Evolutionary conservation across 768 basidiomycete genomes (phyloP), one percentile per base, ranked within the genome.

Genomic region (Gautieria morchelliformis): DNA sequence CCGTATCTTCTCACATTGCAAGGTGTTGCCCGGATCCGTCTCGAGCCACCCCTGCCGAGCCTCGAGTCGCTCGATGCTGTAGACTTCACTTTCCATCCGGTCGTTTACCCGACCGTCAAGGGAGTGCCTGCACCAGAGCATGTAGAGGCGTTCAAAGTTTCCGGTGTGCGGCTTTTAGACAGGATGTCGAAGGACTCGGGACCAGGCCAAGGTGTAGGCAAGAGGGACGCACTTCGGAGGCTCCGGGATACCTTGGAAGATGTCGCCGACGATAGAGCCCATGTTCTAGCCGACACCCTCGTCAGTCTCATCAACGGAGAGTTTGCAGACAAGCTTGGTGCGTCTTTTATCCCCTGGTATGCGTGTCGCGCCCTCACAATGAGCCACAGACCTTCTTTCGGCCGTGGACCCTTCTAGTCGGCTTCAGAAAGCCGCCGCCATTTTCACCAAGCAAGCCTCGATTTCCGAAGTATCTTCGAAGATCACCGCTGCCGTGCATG

Each of bases 391-490:
- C 19, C 78, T 87, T 60, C 74, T 90, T 37, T 74, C 77, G 14
- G 79, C 84, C 10, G 73, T 76, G 5, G 80, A 83, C 52, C 70
- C 81, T 37, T 77, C 84, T 58, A 77, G 78, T 11, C 83, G 88
- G 37, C 75, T 90, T 22, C 76, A 74, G 27, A 80, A 81, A 32
- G 84, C 87, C 1, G 83, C 85, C 8, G 77, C 81, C 54, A 76
- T 91, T 11, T 85, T 91, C 65, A 69, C 82, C 47, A 91, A 89
- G 63, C 84, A 85, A 52, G 73, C 82, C 3, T 86, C 86, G 42
- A 89, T 91, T 35, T 81, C 82, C 20, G 89, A 92, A 67, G 86
- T 92, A 0, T 81, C 85, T 15, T 82, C 83, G 66, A 90, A 87
- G 73, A 88, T 92, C 52, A 83, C 87, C 4, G 78, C 80, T 32